Percentiles rank a stretch among this genome's conserved stretches.
Conservation (phyloP, 2,329 filamentous ascomycete species). For the Aspergillus ustus region DNA sequence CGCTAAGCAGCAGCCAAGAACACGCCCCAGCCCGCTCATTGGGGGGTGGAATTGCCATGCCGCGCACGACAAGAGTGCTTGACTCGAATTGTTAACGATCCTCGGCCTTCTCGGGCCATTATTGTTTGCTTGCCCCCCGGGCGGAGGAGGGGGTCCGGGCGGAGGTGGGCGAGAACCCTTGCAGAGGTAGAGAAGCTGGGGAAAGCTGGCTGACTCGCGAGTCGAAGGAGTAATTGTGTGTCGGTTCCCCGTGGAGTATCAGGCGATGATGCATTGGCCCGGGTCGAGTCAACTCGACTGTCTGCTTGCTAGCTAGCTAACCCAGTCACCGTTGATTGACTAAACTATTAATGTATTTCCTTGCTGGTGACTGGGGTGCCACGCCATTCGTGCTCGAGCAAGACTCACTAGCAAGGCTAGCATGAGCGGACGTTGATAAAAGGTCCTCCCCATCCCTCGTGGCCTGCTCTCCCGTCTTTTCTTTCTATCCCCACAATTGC, state of each 20-base stretch:
- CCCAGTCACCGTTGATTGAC: not conserved
- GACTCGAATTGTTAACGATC: not conserved
- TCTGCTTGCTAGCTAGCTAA: not conserved
- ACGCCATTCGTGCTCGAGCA: not conserved
- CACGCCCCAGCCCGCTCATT: not conserved
- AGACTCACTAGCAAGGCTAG: not conserved
- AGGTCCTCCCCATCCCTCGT: not conserved
- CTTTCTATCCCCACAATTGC: not conserved
- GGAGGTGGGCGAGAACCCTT: conserved; percentile 4
- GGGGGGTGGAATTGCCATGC: not conserved
- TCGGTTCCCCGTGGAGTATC: not conserved
- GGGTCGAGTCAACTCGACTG: no score
- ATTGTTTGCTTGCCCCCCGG: conserved; percentile 1
- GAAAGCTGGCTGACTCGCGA: not conserved
- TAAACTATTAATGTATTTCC: not conserved
- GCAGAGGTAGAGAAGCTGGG: conserved; percentile 4
- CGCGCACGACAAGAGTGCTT: conserved; percentile 7
- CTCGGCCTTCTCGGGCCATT: conserved; percentile 14
- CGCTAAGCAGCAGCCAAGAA: conserved; percentile 7
- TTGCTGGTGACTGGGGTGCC: not conserved
- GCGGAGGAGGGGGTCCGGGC: conserved; percentile 6
- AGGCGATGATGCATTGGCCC: not conserved
- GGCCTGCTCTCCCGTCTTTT: not conserved
- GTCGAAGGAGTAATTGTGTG: conserved; percentile 1
- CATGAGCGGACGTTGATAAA: not conserved